phyloP scores from a whole-genome alignment of 2,329 filamentous ascomycete genomes.

The Stenocarpella maydis region DNA sequence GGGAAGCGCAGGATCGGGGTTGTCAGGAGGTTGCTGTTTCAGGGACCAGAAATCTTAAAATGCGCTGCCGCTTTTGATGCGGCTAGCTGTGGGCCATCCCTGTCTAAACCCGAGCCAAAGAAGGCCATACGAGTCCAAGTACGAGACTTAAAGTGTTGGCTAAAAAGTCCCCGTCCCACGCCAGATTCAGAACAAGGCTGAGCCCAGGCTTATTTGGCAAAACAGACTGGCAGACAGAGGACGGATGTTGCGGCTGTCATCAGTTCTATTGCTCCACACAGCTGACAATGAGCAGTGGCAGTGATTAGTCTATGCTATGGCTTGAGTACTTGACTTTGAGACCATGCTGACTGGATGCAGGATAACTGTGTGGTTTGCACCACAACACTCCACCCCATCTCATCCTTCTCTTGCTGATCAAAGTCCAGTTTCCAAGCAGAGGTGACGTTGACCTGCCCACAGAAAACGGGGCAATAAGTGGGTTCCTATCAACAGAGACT shows the following conservation, averaged over 20 bases:
- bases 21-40: conserved; percentile 20
- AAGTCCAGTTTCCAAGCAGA: background rate
- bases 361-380: background rate
- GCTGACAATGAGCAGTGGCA: conserved; percentile 12
- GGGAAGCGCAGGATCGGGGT: conserved; percentile 2
- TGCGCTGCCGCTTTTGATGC: conserved; percentile 26
- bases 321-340: background rate
- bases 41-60: conserved; percentile 26
- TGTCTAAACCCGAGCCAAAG: conserved; percentile 3
- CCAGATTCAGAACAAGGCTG: conserved; percentile 13
- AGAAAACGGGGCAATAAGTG: conserved; percentile 22
- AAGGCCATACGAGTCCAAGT: background rate
- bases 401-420: background rate
- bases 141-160: no score
- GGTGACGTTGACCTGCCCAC: conserved; percentile 24
- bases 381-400: background rate
- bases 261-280: conserved; percentile 4
- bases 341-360: no score
- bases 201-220: conserved; percentile 12
- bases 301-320: background rate
- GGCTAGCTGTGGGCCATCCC: conserved; percentile 23
- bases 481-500: conserved; percentile 12
- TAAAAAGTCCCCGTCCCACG: background rate
- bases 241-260: background rate
- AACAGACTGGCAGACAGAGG: background rate